Evolutionary conservation across 2,329 filamentous ascomycete genomes (phyloP).

Genomic region (Tolypocladium guangdongense): DNA sequence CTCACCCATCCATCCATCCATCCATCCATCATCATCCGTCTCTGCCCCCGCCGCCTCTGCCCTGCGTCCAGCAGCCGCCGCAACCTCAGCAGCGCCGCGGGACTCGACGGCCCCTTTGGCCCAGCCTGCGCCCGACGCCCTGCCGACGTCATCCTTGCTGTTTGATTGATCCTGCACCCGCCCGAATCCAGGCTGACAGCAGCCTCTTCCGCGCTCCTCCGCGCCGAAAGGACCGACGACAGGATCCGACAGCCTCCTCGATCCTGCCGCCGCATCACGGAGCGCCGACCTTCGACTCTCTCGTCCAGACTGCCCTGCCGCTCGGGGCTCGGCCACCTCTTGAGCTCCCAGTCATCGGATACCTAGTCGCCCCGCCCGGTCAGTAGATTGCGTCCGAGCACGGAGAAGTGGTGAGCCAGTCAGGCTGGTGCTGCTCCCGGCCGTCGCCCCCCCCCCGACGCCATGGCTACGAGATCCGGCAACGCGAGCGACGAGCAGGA

Average conservation of each 20-base stretch:
- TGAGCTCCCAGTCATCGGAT: not conserved
- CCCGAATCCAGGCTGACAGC: not conserved
- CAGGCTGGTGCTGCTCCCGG: constrained; percentile 6
- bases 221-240: not conserved
- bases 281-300: not conserved
- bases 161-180: not conserved
- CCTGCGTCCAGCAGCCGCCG: not conserved
- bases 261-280: not conserved
- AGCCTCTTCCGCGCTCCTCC: not conserved
- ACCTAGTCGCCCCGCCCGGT: not conserved
- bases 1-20: not conserved
- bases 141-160: not conserved
- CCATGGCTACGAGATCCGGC: constrained; percentile 10
- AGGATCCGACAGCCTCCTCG: not conserved
- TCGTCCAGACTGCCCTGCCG: not conserved
- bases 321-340: not conserved
- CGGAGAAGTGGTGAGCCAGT: not conserved
- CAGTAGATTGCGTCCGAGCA: not conserved
- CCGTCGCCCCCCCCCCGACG: constrained; percentile 7
- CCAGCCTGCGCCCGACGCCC: not conserved
- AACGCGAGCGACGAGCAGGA: constrained; percentile 25
- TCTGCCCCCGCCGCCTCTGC: not conserved
- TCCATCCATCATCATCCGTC: not conserved
- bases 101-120: not conserved
- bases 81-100: not conserved